A percentile compares a stretch with the other conserved stretches of the same genome.
Evolutionary conservation across 768 basidiomycete genomes (phyloP).

Genomic region (Auriculariales sp.): DNA sequence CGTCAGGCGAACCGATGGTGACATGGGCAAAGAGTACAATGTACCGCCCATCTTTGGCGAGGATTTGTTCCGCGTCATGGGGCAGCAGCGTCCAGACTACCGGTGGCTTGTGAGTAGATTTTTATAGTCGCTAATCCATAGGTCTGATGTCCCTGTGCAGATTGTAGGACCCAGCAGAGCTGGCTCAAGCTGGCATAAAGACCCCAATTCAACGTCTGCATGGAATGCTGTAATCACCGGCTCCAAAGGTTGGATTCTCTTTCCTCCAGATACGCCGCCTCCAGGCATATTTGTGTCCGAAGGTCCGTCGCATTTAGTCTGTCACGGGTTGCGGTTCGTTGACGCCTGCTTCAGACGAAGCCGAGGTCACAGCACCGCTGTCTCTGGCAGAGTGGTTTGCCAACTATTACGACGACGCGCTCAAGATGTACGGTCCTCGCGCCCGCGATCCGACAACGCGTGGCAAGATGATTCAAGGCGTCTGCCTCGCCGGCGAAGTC

Average conservation of each 20-base stretch:
- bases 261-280: slow-evolving; percentile 12
- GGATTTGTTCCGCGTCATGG: slow-evolving; percentile 14
- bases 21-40: slow-evolving; percentile 10
- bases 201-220: slow-evolving; percentile 10
- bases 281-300: slow-evolving; percentile 13
- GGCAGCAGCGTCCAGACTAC: slow-evolving; percentile 12
- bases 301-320: neutral
- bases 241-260: slow-evolving; percentile 13
- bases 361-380: slow-evolving; percentile 9
- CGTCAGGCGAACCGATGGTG: slow-evolving; percentile 7
- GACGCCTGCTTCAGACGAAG: slow-evolving; percentile 4
- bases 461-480: slow-evolving; percentile 13
- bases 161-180: slow-evolving; percentile 14
- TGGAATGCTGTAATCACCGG: slow-evolving; percentile 13
- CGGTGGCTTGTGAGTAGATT: slow-evolving; percentile 12
- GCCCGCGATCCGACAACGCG: slow-evolving; percentile 9
- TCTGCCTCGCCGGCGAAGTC: slow-evolving; percentile 13
- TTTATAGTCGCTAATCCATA: neutral
- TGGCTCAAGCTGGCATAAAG: slow-evolving; percentile 14
- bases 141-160: slow-evolving; percentile 3
- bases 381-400: slow-evolving; percentile 12
- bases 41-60: slow-evolving; percentile 10
- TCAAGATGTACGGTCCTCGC: slow-evolving; percentile 9
- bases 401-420: slow-evolving; percentile 10
- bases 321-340: too few relatives aligned